phyloP scores from a whole-genome alignment of 768 basidiomycete species.

The Xerocomellus amylosporus region DNA sequence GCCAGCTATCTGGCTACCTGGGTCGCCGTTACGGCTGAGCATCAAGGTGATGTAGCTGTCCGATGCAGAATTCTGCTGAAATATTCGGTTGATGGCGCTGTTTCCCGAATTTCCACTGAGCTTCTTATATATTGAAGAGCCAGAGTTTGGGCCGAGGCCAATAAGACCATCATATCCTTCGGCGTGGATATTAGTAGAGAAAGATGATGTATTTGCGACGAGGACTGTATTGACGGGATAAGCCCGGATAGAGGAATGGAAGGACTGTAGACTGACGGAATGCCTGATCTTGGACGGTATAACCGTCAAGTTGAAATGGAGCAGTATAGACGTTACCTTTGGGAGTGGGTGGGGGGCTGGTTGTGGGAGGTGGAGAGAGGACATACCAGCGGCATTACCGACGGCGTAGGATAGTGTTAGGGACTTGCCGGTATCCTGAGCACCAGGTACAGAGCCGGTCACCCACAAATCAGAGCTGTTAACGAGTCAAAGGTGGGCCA shows the following conservation, averaged over 20 bases:
- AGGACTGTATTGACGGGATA: slow-evolving; percentile 43
- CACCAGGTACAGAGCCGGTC: slow-evolving; percentile 43
- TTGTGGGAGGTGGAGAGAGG: background rate
- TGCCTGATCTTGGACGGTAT: slow-evolving; percentile 60
- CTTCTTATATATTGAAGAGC: slow-evolving; percentile 60
- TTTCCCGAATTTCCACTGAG: slow-evolving; percentile 50
- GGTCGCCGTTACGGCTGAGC: slow-evolving; percentile 58
- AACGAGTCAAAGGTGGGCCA: slow-evolving; percentile 1
- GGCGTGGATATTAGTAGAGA: slow-evolving; percentile 55
- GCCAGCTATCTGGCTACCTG: slow-evolving; percentile 47
- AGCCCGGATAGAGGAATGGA: background rate
- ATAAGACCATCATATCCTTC: slow-evolving; percentile 71
- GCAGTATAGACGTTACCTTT: slow-evolving; percentile 58
- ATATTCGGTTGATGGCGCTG: slow-evolving; percentile 62
- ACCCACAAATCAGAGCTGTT: slow-evolving; percentile 78
- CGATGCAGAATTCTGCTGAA: slow-evolving; percentile 52
- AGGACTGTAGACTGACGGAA: slow-evolving; percentile 46
- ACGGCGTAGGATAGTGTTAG: slow-evolving; percentile 66
- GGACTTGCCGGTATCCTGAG: slow-evolving; percentile 54
- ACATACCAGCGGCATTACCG: slow-evolving; percentile 58
- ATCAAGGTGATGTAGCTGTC: slow-evolving; percentile 67
- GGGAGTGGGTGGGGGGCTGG: background rate
- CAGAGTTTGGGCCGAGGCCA: slow-evolving; percentile 75
- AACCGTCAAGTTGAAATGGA: slow-evolving; percentile 51
- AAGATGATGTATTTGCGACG: slow-evolving; percentile 59